These are phyloP conservation scores for Circinella minor DNA, from an alignment of 371 early-diverging fungal species.

Conservation along the genomic window DNA sequence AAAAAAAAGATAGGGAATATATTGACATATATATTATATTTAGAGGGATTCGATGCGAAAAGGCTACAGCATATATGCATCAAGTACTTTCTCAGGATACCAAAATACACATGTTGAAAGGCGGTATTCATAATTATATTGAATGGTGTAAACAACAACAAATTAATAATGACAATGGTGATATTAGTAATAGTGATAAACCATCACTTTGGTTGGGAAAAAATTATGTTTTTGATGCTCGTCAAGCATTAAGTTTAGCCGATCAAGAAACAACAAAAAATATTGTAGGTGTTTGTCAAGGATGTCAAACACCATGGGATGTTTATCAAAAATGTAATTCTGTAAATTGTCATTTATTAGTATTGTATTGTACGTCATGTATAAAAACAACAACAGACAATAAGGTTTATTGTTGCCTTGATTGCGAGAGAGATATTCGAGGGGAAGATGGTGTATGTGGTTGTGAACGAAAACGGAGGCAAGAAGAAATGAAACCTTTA, in stretches of 20 bases:
- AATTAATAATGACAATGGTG: constrained; percentile 15
- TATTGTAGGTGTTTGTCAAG: constrained; percentile 38
- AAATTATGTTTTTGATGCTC: constrained; percentile 79
- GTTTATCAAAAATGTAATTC: constrained; percentile 46
- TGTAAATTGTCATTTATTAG: constrained; percentile 38
- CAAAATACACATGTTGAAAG: constrained; percentile 70
- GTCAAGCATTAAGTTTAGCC: constrained; percentile 45
- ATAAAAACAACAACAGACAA: not conserved
- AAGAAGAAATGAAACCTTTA: constrained; percentile 34
- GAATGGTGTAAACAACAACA: constrained; percentile 62
- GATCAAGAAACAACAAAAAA: not conserved
- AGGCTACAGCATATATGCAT: constrained; percentile 67
- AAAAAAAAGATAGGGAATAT: constrained; percentile 1
- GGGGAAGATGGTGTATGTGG: constrained; percentile 33
- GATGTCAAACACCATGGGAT: constrained; percentile 42
- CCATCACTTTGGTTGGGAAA: constrained; percentile 61
- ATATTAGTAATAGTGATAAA: constrained; percentile 2
- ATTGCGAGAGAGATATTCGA: constrained; percentile 24
- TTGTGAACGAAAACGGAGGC: constrained; percentile 39
- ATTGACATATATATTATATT: not conserved
- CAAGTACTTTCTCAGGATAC: constrained; percentile 46
- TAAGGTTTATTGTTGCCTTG: constrained; percentile 35
- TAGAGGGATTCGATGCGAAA: constrained; percentile 63
- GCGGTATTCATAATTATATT: constrained; percentile 78
- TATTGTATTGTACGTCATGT: constrained; percentile 40